phyloP scores from a whole-genome alignment of 306 rosid genomes.

The Trifolium pratense region DNA sequence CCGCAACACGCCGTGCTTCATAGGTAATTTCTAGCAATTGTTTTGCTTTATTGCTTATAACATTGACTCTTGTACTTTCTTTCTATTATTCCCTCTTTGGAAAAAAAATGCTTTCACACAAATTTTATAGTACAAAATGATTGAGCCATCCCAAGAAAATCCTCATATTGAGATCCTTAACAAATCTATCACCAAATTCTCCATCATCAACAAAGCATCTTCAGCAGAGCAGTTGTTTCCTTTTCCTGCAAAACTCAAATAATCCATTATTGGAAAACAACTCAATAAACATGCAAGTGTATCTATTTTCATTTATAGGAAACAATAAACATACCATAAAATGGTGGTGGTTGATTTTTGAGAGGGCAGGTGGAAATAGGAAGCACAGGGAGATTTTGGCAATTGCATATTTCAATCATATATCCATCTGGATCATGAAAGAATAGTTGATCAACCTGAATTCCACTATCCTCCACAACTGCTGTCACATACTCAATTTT shows the following conservation, averaged over 20 bases:
- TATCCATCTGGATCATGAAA: conserved; percentile 83
- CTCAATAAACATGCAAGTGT: too few species aligned
- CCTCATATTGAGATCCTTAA: conserved; percentile 60
- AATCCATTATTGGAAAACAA: too few species aligned
- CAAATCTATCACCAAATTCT: conserved; percentile 54
- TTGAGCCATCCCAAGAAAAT: neutral
- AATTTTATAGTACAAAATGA: conserved; percentile 11
- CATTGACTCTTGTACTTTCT: neutral
- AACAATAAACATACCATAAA: conserved; percentile 42
- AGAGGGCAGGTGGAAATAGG: conserved; percentile 59
- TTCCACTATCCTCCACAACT: conserved; percentile 70
- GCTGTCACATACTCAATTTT: conserved; percentile 59
- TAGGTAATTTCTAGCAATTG: too few species aligned
- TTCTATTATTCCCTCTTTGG: neutral
- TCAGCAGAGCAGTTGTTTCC: conserved; percentile 40
- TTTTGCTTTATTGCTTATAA: too few species aligned
- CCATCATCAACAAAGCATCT: conserved; percentile 59
- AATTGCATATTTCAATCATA: conserved; percentile 79
- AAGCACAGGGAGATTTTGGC: conserved; percentile 72
- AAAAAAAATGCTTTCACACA: neutral
- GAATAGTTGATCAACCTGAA: conserved; percentile 72
- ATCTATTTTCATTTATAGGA: neutral
- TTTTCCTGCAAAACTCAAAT: conserved; percentile 46
- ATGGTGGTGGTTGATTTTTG: conserved; percentile 16
- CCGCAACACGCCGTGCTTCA: too few species aligned